Base-by-base conservation (phyloP, 78 protist species). In the Creolimax fragrantissima region DNA sequence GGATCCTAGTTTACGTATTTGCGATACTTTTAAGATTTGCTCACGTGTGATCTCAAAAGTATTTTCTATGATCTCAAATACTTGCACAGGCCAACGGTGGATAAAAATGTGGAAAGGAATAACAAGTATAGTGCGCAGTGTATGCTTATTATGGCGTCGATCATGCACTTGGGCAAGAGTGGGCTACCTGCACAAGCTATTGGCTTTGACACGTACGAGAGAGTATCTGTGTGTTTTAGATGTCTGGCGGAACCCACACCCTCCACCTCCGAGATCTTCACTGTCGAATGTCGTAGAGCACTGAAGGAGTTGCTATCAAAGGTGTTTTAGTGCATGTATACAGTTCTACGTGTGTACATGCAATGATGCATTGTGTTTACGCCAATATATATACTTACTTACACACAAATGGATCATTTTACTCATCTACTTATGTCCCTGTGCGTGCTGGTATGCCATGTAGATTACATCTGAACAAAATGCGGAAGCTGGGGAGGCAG, bases 141-240 rank as follows among this genome's bases (percentile, higher is more conserved):
- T 41, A 83, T 97, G 95, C 93, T 94, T 41, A 32, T 93, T 45
- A 58, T 95, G 83, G 92, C 83, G 4, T 43, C 83, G 24, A 35
- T 95, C 3, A 43, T 96, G 41, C 96, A 92, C 58, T 92, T 95
- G n/a, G 96, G 97, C 41, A 41, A 43, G 17, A 44, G 43, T 39
- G 88, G 88, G 81, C 5, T 39, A 2, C 4, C 84, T 45, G 35
- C 41, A 41, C 24, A 2, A 39, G 6, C 81, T 43, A 93, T 97
- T 74, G 97, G 93, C 89, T 36, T n/a, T 7, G 98, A 97, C 91
- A 24, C 95, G 44, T 35, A 86, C 41, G 98, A 96, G 43, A 85
- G 98, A n/a, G 44, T 97, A 83, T 2, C 67, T n/a, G 39, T 74
- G 5, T 95, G 95, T 94, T 5, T 96, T 11, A 39, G 83, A 45